Evolutionary conservation across 768 basidiomycete genomes (phyloP).

Genomic region (Suillus bovinus): DNA sequence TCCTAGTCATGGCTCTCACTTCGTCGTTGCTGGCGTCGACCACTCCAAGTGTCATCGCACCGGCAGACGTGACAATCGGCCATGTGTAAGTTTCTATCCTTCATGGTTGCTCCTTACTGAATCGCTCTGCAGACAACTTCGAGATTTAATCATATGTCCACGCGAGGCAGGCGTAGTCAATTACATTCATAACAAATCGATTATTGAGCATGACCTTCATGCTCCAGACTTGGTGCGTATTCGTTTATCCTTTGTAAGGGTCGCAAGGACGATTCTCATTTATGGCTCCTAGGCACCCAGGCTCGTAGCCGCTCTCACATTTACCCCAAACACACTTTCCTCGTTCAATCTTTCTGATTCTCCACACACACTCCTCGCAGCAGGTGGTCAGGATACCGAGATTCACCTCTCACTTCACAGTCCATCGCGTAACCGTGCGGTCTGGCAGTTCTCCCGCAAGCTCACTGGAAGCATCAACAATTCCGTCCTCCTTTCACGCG

Average conservation of each 20-base stretch:
- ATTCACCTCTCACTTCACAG: constrained; percentile 60
- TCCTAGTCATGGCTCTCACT: constrained; percentile 46
- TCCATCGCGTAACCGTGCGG: constrained; percentile 17
- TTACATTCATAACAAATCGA: constrained; percentile 53
- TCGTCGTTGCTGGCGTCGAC: constrained; percentile 44
- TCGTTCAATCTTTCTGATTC: constrained; percentile 49
- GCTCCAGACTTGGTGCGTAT: constrained; percentile 46
- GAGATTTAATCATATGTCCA: constrained; percentile 79
- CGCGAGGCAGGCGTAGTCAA: constrained; percentile 62
- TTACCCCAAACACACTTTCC: constrained; percentile 64
- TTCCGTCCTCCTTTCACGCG: constrained; percentile 61
- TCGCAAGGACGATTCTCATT: constrained; percentile 19
- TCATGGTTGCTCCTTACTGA: not conserved
- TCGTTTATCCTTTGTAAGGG: constrained; percentile 9
- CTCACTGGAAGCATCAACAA: constrained; percentile 79
- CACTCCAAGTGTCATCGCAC: constrained; percentile 41
- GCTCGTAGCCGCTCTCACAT: constrained; percentile 52
- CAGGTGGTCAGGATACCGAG: constrained; percentile 73
- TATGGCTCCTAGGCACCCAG: constrained; percentile 41
- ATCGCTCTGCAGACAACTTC: constrained; percentile 57
- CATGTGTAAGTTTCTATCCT: constrained; percentile 53
- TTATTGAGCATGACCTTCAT: constrained; percentile 62
- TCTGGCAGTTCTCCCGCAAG: constrained; percentile 59
- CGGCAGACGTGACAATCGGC: constrained; percentile 52
- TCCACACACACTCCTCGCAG: constrained; percentile 61